phyloP scores from a whole-genome alignment of 768 basidiomycete species.

The Steccherinum ochraceum region DNA sequence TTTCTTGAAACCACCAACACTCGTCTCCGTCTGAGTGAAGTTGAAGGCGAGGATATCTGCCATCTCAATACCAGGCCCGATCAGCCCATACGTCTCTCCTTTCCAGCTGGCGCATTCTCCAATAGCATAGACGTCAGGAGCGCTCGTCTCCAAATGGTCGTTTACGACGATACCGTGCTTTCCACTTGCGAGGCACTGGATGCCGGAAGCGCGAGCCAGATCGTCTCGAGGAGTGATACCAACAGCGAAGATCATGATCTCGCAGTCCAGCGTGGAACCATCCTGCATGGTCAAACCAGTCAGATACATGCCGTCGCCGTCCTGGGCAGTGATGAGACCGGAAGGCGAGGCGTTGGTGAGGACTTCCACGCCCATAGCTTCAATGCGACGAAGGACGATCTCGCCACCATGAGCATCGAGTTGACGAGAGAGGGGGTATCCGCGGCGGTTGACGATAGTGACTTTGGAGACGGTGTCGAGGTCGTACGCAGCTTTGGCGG shows the following conservation, averaged over 20 bases:
- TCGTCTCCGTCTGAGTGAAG: conserved; percentile 47
- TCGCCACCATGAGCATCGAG: conserved; percentile 52
- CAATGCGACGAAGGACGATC: conserved; percentile 54
- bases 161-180: conserved; percentile 46
- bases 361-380: conserved; percentile 52
- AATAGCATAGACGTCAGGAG: conserved; percentile 59
- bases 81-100: conserved; percentile 64
- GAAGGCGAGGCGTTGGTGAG: conserved; percentile 35
- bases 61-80: conserved; percentile 74
- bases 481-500: conserved; percentile 67
- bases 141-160: conserved; percentile 51
- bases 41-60: conserved; percentile 72
- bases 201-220: conserved; percentile 46
- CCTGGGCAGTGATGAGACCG: conserved; percentile 29
- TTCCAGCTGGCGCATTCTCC: conserved; percentile 73
- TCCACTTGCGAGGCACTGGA: conserved; percentile 41
- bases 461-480: conserved; percentile 41
- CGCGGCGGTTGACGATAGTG: conserved; percentile 45
- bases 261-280: conserved; percentile 37
- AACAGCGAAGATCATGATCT: conserved; percentile 60
- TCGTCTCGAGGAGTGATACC: conserved; percentile 71
- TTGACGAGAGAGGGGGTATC: conserved; percentile 51
- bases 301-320: conserved; percentile 25
- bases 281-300: conserved; percentile 45
- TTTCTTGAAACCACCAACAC: conserved; percentile 31